phyloP scores from a whole-genome alignment of 208 protist species.

The Angomonas deanei region DNA sequence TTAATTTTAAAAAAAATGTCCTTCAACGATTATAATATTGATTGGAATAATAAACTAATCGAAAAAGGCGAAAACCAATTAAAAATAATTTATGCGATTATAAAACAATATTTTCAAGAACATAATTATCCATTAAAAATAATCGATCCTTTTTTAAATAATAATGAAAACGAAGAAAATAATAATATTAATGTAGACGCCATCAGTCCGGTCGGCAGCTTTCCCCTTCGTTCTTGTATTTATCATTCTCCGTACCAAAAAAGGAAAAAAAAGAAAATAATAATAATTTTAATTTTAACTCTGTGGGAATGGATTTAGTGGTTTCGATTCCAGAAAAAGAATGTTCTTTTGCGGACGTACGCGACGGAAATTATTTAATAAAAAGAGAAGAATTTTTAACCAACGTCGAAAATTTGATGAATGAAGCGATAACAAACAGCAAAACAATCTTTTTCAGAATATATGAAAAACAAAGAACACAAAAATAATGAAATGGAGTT shows the following conservation, averaged over 20 bases:
- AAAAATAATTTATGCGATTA: not conserved
- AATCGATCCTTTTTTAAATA: not conserved
- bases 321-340: not conserved
- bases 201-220: constrained; percentile 65
- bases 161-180: not conserved
- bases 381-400: not conserved
- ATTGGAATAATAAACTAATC: not conserved
- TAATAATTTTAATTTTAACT: not conserved
- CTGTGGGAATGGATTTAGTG: not conserved
- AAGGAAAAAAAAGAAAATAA: not conserved
- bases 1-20: not conserved
- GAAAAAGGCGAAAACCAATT: not conserved
- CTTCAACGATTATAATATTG: not conserved
- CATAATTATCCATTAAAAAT: not conserved
- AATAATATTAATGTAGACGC: constrained; percentile 16
- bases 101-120: not conserved
- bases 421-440: not conserved
- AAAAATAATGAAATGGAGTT: not conserved
- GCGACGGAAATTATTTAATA: not conserved
- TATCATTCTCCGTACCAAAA: too few relatives aligned
- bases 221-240: constrained; percentile 76
- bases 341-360: not conserved
- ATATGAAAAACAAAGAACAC: not conserved
- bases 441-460: constrained; percentile 1
- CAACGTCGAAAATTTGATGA: not conserved